Conservation (phyloP, 306 rosid genomes). For the Chamaecrista fasciculata region DNA sequence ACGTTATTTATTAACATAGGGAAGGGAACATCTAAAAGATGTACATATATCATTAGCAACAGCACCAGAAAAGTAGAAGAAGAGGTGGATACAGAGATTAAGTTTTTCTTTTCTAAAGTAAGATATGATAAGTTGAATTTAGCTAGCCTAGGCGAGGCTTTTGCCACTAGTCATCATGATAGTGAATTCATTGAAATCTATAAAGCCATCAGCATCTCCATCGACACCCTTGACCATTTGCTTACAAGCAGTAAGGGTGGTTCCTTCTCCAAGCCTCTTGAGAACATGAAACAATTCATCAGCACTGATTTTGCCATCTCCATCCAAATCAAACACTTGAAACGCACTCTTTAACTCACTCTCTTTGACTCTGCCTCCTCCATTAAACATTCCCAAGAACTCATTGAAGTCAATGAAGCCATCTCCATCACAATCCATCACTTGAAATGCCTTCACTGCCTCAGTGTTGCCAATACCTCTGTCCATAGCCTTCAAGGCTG, state of each 20-base stretch:
- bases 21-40: no score
- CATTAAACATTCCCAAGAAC: slow-evolving; percentile 54
- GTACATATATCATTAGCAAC: no score
- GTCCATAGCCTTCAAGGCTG: slow-evolving; percentile 47
- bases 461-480: slow-evolving; percentile 43
- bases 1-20: no score
- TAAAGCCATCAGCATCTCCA: slow-evolving; percentile 67
- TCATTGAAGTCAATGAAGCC: slow-evolving; percentile 65
- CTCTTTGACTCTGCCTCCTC: slow-evolving; percentile 38
- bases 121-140: no score
- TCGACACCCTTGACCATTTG: slow-evolving; percentile 75
- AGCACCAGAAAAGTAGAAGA: no score
- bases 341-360: slow-evolving; percentile 60
- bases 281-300: slow-evolving; percentile 62
- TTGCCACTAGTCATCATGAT: slow-evolving; percentile 61
- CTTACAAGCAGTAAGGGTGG: slow-evolving; percentile 53
- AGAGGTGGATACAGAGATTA: no score
- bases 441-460: slow-evolving; percentile 49
- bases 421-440: slow-evolving; percentile 67
- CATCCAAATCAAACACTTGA: slow-evolving; percentile 66
- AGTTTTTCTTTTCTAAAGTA: no score
- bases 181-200: slow-evolving; percentile 63
- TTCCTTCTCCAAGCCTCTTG: slow-evolving; percentile 57
- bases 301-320: slow-evolving; percentile 80
- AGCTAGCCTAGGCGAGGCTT: slow-evolving; percentile 34